Conservation (phyloP, 2,329 filamentous ascomycete species). For the Annulohypoxylon truncatum region DNA sequence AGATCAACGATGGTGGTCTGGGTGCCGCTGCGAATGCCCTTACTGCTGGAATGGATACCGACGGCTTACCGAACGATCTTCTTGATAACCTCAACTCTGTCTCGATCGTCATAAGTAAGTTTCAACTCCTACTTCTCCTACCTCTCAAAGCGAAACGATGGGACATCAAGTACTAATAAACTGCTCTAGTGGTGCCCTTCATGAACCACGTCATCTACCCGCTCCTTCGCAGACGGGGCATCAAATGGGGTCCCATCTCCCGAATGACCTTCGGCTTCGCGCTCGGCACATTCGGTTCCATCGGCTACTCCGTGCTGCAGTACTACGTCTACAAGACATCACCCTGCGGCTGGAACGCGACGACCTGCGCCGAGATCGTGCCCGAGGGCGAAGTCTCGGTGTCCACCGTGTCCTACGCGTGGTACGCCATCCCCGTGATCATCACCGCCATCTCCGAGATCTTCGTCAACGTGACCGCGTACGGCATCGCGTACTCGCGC, state of each 20-base stretch:
- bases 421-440: constrained; percentile 58
- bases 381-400: constrained; percentile 41
- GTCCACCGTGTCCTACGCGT: constrained; percentile 45
- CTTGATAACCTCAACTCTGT: constrained; percentile 58
- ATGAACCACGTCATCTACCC: constrained; percentile 58
- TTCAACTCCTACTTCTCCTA: too few species aligned
- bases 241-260: constrained; percentile 56
- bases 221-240: constrained; percentile 51
- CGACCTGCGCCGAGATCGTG: constrained; percentile 46
- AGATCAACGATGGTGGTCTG: constrained; percentile 54
- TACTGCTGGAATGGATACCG: constrained; percentile 55
- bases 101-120: constrained; percentile 54
- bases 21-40: constrained; percentile 57
- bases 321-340: constrained; percentile 49
- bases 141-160: background rate
- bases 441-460: constrained; percentile 65
- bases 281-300: constrained; percentile 55
- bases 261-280: constrained; percentile 60
- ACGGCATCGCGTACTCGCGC: constrained; percentile 83
- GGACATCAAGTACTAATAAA: constrained; percentile 21
- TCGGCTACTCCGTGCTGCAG: constrained; percentile 46
- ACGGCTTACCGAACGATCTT: constrained; percentile 58
- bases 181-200: constrained; percentile 51
- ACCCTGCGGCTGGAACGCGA: constrained; percentile 48
- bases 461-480: constrained; percentile 67